A percentile compares a stretch with the other conserved stretches of the same genome.
phyloP scores from a whole-genome alignment of 257 asterid genomes.

The Penstemon barbatus region DNA sequence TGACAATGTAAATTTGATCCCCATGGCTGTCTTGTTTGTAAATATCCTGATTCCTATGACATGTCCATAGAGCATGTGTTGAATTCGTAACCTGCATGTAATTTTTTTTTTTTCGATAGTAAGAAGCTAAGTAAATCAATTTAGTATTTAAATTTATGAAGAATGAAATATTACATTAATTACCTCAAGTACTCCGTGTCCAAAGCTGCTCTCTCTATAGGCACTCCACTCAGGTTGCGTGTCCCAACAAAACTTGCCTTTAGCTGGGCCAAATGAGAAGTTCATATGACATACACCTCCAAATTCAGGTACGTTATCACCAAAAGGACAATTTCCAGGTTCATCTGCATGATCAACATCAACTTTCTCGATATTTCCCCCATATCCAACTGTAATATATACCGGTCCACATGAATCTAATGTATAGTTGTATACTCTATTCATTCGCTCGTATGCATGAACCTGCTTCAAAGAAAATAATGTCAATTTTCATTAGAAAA shows the following conservation, averaged over 20 bases:
- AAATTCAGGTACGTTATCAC: conserved; percentile 58
- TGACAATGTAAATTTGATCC: conserved; percentile 75
- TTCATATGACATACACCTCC: conserved; percentile 70
- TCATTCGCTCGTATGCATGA: conserved; percentile 87
- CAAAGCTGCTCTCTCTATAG: conserved; percentile 95
- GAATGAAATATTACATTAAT: neutral
- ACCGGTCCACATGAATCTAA: conserved; percentile 82
- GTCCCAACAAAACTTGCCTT: conserved; percentile 86
- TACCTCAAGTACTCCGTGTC: conserved; percentile 97
- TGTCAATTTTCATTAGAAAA: neutral
- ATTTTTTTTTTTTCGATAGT: neutral
- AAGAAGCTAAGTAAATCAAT: neutral
- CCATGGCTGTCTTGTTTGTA: conserved; percentile 58
- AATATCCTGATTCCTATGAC: conserved; percentile 89
- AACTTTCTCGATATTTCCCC: conserved; percentile 84
- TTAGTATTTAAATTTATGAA: neutral
- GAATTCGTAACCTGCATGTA: conserved; percentile 62
- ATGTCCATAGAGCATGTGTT: conserved; percentile 84
- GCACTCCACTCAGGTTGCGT: conserved; percentile 95
- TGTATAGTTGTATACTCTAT: conserved; percentile 72
- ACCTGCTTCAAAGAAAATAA: conserved; percentile 52
- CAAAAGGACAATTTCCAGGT: conserved; percentile 68
- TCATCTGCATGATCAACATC: conserved; percentile 85
- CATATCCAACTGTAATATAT: conserved; percentile 81
- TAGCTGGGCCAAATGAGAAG: conserved; percentile 72